Percentiles rank a stretch among this genome's conserved stretches.
Conservation (phyloP, 1,284 basidiomycete genomes). For the Ganoderma meredithae region DNA sequence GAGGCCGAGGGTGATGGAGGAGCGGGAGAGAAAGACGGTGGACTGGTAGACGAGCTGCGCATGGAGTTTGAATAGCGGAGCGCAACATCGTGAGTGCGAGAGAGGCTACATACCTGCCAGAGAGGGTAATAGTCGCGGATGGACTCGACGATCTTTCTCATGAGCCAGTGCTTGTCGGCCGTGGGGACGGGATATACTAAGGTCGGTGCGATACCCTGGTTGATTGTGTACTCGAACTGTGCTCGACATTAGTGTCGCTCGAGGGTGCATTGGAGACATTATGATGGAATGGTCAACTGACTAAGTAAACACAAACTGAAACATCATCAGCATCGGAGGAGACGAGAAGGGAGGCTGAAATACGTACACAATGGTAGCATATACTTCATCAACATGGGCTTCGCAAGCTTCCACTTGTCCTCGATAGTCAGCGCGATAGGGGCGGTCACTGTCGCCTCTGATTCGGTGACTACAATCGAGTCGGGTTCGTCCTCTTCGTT, state of each 20-base stretch:
- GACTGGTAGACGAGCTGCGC: constrained; percentile 84
- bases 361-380: constrained; percentile 83
- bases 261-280: background rate
- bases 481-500: constrained; percentile 45
- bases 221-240: constrained; percentile 93
- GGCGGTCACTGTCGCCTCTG: constrained; percentile 32
- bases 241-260: background rate
- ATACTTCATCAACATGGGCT: constrained; percentile 77
- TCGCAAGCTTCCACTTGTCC: constrained; percentile 83
- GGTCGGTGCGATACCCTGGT: constrained; percentile 93
- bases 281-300: constrained; percentile 45
- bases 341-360: constrained; percentile 20
- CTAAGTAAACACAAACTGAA: constrained; percentile 79
- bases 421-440: constrained; percentile 58
- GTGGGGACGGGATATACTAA: constrained; percentile 89
- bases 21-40: constrained; percentile 95
- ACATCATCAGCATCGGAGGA: background rate
- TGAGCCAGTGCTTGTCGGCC: constrained; percentile 60
- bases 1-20: constrained; percentile 87
- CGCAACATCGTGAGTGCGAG: background rate
- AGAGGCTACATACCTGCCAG: constrained; percentile 72
- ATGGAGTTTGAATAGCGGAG: background rate
- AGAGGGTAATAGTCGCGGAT: constrained; percentile 95
- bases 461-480: constrained; percentile 1
- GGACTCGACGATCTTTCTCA: constrained; percentile 82